Percentiles rank a stretch among this genome's conserved stretches.
Conservation (phyloP, 495 filamentous ascomycete genomes). For the Neurospora pannonica region DNA sequence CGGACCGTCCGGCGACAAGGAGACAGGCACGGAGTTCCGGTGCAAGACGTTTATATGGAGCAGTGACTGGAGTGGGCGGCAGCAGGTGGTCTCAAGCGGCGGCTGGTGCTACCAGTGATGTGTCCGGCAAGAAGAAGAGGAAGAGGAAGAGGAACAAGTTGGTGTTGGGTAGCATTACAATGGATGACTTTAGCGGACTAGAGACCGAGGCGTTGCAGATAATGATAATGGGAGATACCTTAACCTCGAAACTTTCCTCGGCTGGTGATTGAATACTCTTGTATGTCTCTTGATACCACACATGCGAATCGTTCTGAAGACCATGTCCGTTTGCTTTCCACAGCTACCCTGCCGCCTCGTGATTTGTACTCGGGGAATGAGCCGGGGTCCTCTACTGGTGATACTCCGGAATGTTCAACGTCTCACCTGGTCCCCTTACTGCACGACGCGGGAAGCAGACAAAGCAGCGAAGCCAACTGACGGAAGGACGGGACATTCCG, state of each 20-base stretch:
- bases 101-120: no score
- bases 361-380: neutral
- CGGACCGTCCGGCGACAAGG: conserved; percentile 74
- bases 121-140: no score
- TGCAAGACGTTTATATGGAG: conserved; percentile 87
- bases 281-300: neutral
- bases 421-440: neutral
- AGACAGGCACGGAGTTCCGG: conserved; percentile 72
- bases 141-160: no score
- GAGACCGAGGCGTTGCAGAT: neutral
- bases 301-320: neutral
- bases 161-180: neutral
- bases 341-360: neutral
- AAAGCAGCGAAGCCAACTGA: neutral
- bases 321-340: neutral
- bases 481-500: neutral
- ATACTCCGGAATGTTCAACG: neutral
- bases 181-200: no score
- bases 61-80: conserved; percentile 58
- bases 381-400: neutral
- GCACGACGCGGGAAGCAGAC: neutral
- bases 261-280: neutral
- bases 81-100: neutral
- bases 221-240: neutral
- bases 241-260: neutral